Percentiles rank a stretch among this genome's conserved stretches.
Conservation (phyloP, 495 filamentous ascomycete genomes). For the Parathielavia appendiculata region DNA sequence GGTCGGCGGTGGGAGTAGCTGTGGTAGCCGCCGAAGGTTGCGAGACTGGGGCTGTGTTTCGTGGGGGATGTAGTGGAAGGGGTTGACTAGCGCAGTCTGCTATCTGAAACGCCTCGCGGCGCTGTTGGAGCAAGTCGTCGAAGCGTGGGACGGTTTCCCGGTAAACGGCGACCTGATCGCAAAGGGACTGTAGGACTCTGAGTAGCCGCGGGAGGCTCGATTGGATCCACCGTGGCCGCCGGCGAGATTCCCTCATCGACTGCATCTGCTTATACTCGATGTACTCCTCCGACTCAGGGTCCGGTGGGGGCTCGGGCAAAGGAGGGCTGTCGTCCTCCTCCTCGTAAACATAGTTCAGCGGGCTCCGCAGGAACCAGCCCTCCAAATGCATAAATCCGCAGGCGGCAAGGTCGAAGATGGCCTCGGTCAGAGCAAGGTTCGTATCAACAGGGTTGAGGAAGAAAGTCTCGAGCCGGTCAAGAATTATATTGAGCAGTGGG, state of each 20-base stretch:
- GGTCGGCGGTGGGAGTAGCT: neutral
- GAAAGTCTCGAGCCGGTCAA: constrained; percentile 69
- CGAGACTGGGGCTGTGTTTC: constrained; percentile 20
- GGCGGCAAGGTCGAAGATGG: constrained; percentile 72
- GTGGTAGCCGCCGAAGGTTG: constrained; percentile 12
- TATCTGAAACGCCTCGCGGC: constrained; percentile 61
- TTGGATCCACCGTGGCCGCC: constrained; percentile 45
- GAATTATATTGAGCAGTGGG: constrained; percentile 64
- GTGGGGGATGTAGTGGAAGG: constrained; percentile 19
- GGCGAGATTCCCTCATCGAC: constrained; percentile 45
- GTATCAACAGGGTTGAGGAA: constrained; percentile 85
- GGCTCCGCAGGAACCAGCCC: constrained; percentile 81
- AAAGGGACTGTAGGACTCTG: constrained; percentile 50
- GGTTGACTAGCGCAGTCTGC: constrained; percentile 37
- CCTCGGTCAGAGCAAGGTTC: constrained; percentile 80
- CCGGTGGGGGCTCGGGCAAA: constrained; percentile 26
- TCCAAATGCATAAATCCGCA: constrained; percentile 80
- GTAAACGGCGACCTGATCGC: constrained; percentile 60
- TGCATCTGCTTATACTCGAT: constrained; percentile 43
- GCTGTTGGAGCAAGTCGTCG: constrained; percentile 67
- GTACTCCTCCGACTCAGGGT: constrained; percentile 35
- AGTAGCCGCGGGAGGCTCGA: constrained; percentile 48
- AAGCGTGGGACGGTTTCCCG: constrained; percentile 68
- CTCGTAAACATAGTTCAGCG: constrained; percentile 53
- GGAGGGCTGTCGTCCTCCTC: constrained; percentile 36